These are phyloP conservation scores for Exophiala aquamarina DNA, from an alignment of 2,329 filamentous ascomycete genomes.

Conservation along the genomic window DNA sequence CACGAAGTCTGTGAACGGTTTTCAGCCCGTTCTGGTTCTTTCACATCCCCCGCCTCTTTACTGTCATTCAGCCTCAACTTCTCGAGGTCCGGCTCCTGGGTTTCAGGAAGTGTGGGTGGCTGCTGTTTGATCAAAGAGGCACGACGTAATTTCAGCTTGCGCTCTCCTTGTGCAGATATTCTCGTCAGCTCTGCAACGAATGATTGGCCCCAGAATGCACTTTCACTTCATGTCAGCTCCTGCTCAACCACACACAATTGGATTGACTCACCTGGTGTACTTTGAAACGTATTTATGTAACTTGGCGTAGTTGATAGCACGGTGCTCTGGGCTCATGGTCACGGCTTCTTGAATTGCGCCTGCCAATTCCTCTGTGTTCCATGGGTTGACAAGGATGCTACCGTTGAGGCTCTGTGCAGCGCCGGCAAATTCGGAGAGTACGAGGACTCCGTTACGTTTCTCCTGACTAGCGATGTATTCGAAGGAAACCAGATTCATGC, in stretches of 20 bases:
- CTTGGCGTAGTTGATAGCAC: constrained; percentile 83
- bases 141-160: constrained; percentile 45
- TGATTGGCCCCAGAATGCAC: constrained; percentile 92
- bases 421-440: constrained; percentile 94
- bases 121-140: constrained; percentile 19
- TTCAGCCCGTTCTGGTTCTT: not conserved
- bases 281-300: constrained; percentile 94
- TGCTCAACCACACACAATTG: constrained; percentile 1
- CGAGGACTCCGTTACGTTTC: constrained; percentile 87
- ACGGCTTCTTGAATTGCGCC: constrained; percentile 95
- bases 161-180: constrained; percentile 54
- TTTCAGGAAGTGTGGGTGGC: constrained; percentile 6
- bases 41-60: not conserved
- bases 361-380: constrained; percentile 95
- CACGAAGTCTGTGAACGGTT: constrained; percentile 1
- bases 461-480: constrained; percentile 96
- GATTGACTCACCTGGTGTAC: constrained; percentile 69
- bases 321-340: constrained; percentile 88
- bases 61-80: not conserved
- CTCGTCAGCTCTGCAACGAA: constrained; percentile 80
- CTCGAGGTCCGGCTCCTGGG: not conserved
- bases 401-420: constrained; percentile 93
- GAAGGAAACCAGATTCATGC: constrained; percentile 98
- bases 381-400: constrained; percentile 92
- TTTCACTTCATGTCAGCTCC: constrained; percentile 35